Conservation (phyloP, 2,329 filamentous ascomycete genomes). For the Cladosporium sp. region DNA sequence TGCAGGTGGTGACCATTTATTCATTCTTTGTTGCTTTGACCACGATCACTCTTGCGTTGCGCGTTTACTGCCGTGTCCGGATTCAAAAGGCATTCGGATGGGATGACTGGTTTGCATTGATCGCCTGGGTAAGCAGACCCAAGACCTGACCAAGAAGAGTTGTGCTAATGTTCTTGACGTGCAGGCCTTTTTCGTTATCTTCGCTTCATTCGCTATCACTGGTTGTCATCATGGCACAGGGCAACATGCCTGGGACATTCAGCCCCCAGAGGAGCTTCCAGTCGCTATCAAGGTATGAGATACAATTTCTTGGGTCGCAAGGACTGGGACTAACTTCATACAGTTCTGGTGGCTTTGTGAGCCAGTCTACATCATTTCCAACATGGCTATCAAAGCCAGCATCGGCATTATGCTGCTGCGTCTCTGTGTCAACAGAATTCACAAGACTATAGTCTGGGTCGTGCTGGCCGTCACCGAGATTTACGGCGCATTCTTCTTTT, state of each 20-base stretch:
- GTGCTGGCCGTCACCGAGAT: constrained; percentile 16
- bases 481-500: constrained; percentile 19
- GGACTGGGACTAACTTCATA: neutral
- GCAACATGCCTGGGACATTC: constrained; percentile 14
- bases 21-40: constrained; percentile 15
- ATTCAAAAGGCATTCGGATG: constrained; percentile 13
- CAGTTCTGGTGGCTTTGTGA: constrained; percentile 36
- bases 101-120: constrained; percentile 13
- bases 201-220: constrained; percentile 14
- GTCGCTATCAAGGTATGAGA: constrained; percentile 15
- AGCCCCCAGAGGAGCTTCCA: constrained; percentile 14
- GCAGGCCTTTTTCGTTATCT: constrained; percentile 13
- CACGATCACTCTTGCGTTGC: constrained; percentile 13
- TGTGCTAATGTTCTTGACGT: neutral
- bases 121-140: constrained; percentile 11
- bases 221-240: constrained; percentile 17
- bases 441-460: constrained; percentile 14
- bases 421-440: constrained; percentile 12
- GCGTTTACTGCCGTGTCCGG: constrained; percentile 14
- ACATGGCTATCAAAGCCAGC: constrained; percentile 20
- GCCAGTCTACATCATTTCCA: constrained; percentile 18
- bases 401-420: constrained; percentile 20
- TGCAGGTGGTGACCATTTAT: constrained; percentile 14
- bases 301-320: neutral
- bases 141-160: neutral